Evolutionary conservation across 345 rosid genomes (phyloP), one percentile per base, ranked within the genome.

Genomic region (Erodium maritimum): DNA sequence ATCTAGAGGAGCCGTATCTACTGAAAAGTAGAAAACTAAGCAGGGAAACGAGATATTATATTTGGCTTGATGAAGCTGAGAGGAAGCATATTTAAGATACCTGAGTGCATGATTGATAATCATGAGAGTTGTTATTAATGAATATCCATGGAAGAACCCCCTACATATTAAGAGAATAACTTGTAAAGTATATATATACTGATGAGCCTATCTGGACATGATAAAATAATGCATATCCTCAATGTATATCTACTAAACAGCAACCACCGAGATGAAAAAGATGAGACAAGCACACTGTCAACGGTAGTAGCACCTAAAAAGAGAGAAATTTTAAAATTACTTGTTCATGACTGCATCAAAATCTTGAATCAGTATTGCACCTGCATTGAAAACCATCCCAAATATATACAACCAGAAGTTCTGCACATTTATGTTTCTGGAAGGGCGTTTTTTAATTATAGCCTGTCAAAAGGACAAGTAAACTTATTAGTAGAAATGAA

Each of bases 81-180:
- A 42, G 56, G 61, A 65, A 34, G 45, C 46, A 76, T 53, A 65
- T 14, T 17, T n/a, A 50, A 65, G 62, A 54, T 72, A 89, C 99
- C 97, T 93, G 66, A 93, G 85, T 46, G 97, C 97, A 68, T 93
- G 99, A 68, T 93, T 89, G 67, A 93, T 79, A 77, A 93, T 89
- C 97, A 93, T 93, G 73, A 93, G 82, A 65, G 69, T 69, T 14
- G 95, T 89, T 58, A 87, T 79, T 18, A 79, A 67, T 50, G 99
- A 82, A 71, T 93, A 93, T 34, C 99, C 99, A 67, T 93, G 95
- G 75, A 93, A 93, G 77, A 93, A 93, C 33, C 99, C 99, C 86
- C 95, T 93, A 79, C 57, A 72, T 37, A 51, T 29, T 56, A 61
- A 55, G 51, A 54, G 34, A 50, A 37, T 19, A 61, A 25, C 48